A percentile compares a stretch with the other conserved stretches of the same genome.
Evolutionary conservation across 1,139 yeast genomes (phyloP).

Genomic region (Kodamaea fungicola): DNA sequence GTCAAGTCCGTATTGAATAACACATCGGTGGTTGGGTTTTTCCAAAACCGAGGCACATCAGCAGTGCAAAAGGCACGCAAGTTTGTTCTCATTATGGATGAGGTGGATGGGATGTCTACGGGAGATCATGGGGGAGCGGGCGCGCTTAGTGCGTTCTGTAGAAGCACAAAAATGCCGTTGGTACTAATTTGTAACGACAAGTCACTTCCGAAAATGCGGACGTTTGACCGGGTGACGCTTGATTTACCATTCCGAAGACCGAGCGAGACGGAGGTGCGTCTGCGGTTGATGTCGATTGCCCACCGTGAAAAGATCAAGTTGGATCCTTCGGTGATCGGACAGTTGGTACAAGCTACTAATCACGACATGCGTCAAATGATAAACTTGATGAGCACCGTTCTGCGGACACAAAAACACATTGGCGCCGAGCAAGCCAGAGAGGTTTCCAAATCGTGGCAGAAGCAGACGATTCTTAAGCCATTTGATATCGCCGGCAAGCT

Average conservation of each 20-base stretch:
- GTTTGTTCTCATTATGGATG: slow-evolving; percentile 92
- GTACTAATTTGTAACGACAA: slow-evolving; percentile 93
- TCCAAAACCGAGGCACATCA: slow-evolving; percentile 32
- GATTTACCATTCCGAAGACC: slow-evolving; percentile 91
- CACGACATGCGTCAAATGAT: slow-evolving; percentile 95
- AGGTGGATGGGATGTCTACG: slow-evolving; percentile 98
- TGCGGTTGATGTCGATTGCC: slow-evolving; percentile 89
- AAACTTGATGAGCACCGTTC: slow-evolving; percentile 79
- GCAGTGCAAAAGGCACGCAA: slow-evolving; percentile 33
- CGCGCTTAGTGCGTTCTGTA: slow-evolving; percentile 83
- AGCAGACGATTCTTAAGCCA: slow-evolving; percentile 86
- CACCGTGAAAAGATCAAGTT: slow-evolving; percentile 76
- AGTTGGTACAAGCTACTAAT: slow-evolving; percentile 78
- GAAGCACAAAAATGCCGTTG: slow-evolving; percentile 82
- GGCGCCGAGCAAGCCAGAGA: slow-evolving; percentile 48
- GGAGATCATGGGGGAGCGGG: slow-evolving; percentile 99
- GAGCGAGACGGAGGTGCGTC: slow-evolving; percentile 71
- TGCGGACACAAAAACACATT: slow-evolving; percentile 64
- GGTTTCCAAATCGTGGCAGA: slow-evolving; percentile 75
- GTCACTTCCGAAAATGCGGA: slow-evolving; percentile 90
- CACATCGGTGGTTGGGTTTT: slow-evolving; percentile 79
- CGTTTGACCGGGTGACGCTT: slow-evolving; percentile 81
- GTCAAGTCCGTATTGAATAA: slow-evolving; percentile 74
- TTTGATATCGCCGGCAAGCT: slow-evolving; percentile 83
- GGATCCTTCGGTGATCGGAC: slow-evolving; percentile 78